A percentile compares a stretch with the other conserved stretches of the same genome.
Conservation (phyloP, 1,139 yeast genomes). For the Candida sanyaensis region DNA sequence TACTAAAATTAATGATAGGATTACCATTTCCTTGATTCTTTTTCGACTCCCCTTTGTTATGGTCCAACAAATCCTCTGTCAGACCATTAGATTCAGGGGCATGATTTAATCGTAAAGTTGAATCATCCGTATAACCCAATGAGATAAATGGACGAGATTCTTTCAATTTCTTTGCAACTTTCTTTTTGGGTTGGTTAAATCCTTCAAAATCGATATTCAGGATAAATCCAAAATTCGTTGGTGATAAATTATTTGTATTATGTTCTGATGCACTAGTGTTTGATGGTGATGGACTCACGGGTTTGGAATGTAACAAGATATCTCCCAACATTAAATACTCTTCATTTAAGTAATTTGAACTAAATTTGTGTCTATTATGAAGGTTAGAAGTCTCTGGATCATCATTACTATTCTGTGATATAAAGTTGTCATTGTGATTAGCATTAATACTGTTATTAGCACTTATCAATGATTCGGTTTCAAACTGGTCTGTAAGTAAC, state of each 20-base stretch:
- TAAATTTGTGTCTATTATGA: constrained; percentile 10
- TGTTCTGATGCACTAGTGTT: constrained; percentile 30
- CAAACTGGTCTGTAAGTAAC: constrained; percentile 18
- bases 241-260: constrained; percentile 17
- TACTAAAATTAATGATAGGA: constrained; percentile 11
- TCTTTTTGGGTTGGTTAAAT: constrained; percentile 16
- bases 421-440: neutral
- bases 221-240: constrained; percentile 14
- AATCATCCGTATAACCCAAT: constrained; percentile 30
- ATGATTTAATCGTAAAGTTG: constrained; percentile 11
- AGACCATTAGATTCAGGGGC: constrained; percentile 14
- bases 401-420: neutral
- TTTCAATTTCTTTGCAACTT: constrained; percentile 23
- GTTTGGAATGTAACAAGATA: constrained; percentile 49
- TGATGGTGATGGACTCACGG: constrained; percentile 51
- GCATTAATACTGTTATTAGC: constrained; percentile 4
- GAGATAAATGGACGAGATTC: constrained; percentile 46
- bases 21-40: constrained; percentile 6
- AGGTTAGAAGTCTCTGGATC: neutral
- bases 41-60: constrained; percentile 10
- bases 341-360: constrained; percentile 48
- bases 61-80: constrained; percentile 17
- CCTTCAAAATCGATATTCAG: constrained; percentile 12
- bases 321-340: constrained; percentile 64
- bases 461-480: constrained; percentile 8